Evolutionary conservation across 2,329 filamentous ascomycete genomes (phyloP).

Genomic region (Penicillium sp.): DNA sequence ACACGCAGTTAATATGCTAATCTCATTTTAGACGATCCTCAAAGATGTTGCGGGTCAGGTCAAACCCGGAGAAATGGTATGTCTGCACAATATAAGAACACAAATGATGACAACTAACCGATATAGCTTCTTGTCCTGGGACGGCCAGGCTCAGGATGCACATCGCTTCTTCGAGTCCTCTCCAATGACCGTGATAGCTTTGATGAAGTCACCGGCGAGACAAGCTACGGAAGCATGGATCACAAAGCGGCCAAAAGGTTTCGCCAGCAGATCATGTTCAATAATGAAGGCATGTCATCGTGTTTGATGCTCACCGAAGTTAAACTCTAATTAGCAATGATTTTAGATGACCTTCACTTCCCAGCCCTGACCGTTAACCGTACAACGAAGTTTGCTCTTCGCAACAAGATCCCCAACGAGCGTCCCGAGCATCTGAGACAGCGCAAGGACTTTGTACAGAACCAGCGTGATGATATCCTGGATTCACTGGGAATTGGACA

Average conservation of each 20-base stretch:
- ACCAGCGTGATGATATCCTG: conserved; percentile 35
- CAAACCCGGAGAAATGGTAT: conserved; percentile 46
- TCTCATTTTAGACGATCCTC: conserved; percentile 37
- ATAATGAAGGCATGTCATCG: conserved; percentile 56
- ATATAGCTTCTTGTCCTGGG: conserved; percentile 62
- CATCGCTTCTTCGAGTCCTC: conserved; percentile 67
- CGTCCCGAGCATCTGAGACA: conserved; percentile 25
- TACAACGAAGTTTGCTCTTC: conserved; percentile 69
- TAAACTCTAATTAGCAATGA: neutral
- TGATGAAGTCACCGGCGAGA: conserved; percentile 55
- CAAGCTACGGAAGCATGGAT: conserved; percentile 54
- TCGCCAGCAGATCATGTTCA: conserved; percentile 60
- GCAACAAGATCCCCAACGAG: conserved; percentile 43
- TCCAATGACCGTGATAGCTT: conserved; percentile 64
- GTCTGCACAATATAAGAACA: neutral
- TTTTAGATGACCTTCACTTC: conserved; percentile 65
- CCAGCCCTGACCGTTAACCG: conserved; percentile 71
- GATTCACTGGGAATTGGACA: conserved; percentile 43
- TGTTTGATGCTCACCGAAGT: neutral
- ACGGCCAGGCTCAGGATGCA: conserved; percentile 67
- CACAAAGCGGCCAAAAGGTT: conserved; percentile 46
- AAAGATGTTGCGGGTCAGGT: conserved; percentile 43
- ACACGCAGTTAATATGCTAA: neutral
- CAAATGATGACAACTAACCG: conserved; percentile 3
- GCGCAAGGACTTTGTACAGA: conserved; percentile 32